Conservation (phyloP, 2,329 filamentous ascomycete species). For the Diaporthe eres region DNA sequence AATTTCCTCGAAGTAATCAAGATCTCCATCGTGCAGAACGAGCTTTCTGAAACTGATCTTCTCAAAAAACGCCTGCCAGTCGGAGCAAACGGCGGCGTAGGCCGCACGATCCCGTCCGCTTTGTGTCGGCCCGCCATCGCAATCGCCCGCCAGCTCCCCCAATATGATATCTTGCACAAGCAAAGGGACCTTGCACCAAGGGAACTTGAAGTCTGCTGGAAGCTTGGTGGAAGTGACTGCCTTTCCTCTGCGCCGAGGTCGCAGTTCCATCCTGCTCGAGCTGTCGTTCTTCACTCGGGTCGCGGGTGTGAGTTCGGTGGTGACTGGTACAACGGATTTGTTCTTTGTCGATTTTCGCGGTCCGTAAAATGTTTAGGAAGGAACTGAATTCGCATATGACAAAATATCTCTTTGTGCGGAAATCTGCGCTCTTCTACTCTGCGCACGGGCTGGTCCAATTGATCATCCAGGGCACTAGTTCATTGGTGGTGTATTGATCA, state of each 20-base stretch:
- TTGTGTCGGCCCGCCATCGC: too few relatives aligned
- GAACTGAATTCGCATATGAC: too few relatives aligned
- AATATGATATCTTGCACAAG: neutral
- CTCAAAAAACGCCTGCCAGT: neutral
- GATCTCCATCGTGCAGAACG: neutral
- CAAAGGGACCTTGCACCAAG: neutral
- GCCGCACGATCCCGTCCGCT: neutral
- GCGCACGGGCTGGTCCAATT: too few relatives aligned
- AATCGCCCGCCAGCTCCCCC: neutral
- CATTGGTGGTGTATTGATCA: too few relatives aligned
- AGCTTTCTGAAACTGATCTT: neutral
- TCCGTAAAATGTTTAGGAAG: too few relatives aligned
- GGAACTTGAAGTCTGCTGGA: neutral
- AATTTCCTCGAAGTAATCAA: neutral
- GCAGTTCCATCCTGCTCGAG: neutral
- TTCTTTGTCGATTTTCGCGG: too few relatives aligned
- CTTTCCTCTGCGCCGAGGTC: neutral
- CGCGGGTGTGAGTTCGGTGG: too few relatives aligned
- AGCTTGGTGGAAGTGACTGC: neutral
- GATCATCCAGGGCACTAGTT: too few relatives aligned
- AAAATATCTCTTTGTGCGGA: too few relatives aligned
- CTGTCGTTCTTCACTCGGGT: too few relatives aligned
- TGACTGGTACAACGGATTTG: too few relatives aligned
- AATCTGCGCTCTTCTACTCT: too few relatives aligned
- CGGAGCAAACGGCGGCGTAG: neutral